phyloP scores from a whole-genome alignment of 371 early-diverging fungal genomes.

The Mucor velutinosus region DNA sequence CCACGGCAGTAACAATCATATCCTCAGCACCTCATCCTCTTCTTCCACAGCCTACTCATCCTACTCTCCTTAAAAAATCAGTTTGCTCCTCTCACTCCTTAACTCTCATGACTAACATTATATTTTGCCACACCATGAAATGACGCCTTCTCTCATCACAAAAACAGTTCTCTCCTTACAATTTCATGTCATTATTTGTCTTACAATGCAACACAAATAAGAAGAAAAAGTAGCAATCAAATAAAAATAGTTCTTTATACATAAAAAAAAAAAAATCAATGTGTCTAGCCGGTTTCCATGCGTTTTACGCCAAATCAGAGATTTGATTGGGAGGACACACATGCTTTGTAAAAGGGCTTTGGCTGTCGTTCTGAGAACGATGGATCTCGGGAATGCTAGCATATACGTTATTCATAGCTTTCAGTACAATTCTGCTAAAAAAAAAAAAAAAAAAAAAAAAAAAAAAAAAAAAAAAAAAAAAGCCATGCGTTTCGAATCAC shows the following conservation, averaged over 20 bases:
- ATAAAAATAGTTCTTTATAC: neutral
- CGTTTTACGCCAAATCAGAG: neutral
- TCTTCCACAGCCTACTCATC: slow-evolving; percentile 4
- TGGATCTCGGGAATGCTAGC: neutral
- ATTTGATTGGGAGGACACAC: neutral
- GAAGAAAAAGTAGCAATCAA: neutral
- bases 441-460: no score
- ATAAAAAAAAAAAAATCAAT: neutral
- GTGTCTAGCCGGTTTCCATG: neutral
- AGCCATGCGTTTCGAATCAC: no score
- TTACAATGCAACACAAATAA: neutral
- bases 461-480: no score
- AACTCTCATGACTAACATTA: neutral
- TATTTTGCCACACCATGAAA: slow-evolving; percentile 1
- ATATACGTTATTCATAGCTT: no score
- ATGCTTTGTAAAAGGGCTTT: neutral
- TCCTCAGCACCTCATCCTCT: neutral
- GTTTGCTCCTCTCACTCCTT: neutral
- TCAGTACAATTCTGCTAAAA: no score
- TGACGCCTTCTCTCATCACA: neutral
- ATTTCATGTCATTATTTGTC: neutral
- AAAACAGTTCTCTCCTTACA: neutral
- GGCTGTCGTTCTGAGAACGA: neutral
- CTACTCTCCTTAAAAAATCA: neutral
- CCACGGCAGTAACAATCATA: slow-evolving; percentile 12